A percentile compares a stretch with the other conserved stretches of the same genome.
Evolutionary conservation across 805 yeast genomes (phyloP).

Genomic region (Saccharomycopsis microspora): DNA sequence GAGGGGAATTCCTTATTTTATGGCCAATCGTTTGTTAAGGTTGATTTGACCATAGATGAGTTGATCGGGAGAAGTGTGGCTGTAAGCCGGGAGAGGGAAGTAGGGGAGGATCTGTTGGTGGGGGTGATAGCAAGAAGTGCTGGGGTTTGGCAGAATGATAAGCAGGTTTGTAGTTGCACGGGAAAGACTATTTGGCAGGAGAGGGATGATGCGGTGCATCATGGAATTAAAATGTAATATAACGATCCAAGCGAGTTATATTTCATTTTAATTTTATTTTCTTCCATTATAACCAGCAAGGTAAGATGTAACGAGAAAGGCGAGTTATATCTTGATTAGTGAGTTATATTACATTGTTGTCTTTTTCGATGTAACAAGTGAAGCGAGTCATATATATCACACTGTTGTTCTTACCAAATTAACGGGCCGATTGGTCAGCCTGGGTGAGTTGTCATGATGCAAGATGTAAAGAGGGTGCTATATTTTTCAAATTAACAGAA

Average conservation of each 20-base stretch:
- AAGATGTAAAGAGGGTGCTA: too few species aligned
- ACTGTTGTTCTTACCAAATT: too few species aligned
- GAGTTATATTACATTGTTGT: too few species aligned
- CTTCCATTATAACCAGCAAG: too few species aligned
- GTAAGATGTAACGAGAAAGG: too few species aligned
- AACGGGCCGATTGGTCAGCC: too few species aligned
- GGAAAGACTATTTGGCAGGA: conserved; percentile 98
- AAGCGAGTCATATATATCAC: too few species aligned
- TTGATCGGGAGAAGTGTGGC: conserved; percentile 57
- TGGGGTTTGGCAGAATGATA: conserved; percentile 94
- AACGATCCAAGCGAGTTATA: background rate
- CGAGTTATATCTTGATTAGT: too few species aligned
- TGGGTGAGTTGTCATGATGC: too few species aligned
- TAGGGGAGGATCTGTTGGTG: conserved; percentile 34
- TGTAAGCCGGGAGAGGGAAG: conserved; percentile 20
- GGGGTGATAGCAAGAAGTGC: conserved; percentile 96
- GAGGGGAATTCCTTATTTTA: conserved; percentile 6
- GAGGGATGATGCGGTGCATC: conserved; percentile 57
- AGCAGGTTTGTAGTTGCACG: conserved; percentile 85
- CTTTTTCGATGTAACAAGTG: too few species aligned
- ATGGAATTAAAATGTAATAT: conserved; percentile 32
- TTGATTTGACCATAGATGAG: conserved; percentile 36
- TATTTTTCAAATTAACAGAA: too few species aligned
- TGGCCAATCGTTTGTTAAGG: conserved; percentile 11
- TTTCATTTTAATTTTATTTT: too few species aligned